Evolutionary conservation across 139 green algal genomes (phyloP).

Genomic region (Closterium sp.): DNA sequence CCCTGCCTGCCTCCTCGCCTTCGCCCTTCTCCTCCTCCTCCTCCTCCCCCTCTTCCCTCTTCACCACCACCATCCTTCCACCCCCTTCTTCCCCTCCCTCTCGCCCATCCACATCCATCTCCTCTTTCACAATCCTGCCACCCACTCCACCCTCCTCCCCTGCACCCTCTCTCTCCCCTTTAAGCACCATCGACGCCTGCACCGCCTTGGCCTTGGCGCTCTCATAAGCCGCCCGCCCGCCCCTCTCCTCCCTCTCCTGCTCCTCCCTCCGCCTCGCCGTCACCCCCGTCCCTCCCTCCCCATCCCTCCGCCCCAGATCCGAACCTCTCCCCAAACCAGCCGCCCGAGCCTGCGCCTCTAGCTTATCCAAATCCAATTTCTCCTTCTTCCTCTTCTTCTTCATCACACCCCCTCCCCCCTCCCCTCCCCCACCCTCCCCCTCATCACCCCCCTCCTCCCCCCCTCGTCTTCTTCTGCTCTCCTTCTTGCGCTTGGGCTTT

Average conservation of each 20-base stretch:
- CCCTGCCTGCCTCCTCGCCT: conserved; percentile 39
- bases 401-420: conserved; percentile 1
- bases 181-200: conserved; percentile 20
- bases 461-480: conserved; percentile 9
- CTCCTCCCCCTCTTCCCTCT: conserved; percentile 25
- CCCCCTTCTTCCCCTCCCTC: neutral
- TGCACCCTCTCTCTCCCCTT: neutral
- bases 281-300: neutral
- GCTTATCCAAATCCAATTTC: conserved; percentile 40
- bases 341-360: conserved; percentile 30
- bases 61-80: neutral
- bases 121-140: neutral
- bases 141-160: neutral
- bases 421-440: conserved; percentile 22
- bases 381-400: conserved; percentile 33
- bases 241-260: conserved; percentile 12
- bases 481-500: conserved; percentile 52
- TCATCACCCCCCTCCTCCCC: conserved; percentile 32
- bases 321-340: conserved; percentile 8
- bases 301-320: neutral
- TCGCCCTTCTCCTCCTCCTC: conserved; percentile 30
- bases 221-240: conserved; percentile 8
- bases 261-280: conserved; percentile 16
- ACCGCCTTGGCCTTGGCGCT: conserved; percentile 31
- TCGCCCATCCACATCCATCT: neutral